Base-by-base conservation (phyloP, 352 stramenopile genomes). In the Globisporangium apiculatum region DNA sequence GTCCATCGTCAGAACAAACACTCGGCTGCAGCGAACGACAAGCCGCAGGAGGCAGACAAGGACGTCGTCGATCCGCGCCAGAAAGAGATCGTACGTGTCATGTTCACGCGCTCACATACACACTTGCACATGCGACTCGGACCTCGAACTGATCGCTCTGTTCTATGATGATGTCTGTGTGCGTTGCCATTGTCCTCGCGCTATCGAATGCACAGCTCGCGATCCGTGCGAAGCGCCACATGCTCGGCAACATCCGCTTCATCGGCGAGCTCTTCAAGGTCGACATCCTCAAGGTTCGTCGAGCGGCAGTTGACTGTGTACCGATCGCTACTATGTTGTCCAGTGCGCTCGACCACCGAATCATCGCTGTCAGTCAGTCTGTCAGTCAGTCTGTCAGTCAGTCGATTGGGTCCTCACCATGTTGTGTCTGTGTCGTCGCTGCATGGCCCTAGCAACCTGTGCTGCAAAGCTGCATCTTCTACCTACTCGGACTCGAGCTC, bases 161-260 rank as follows among this genome's bases (percentile, higher is more conserved):
- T 24, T 24, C 18, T 24, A 24, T 24, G 24, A 12, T 64, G 41
- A 37, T 36, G 2, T 43, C 45, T 54, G 12, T 54, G 12, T 47
- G 4, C n/a, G 12, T 47, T 17, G 42, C 12, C 42, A 47, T 15
- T 17, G 5, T 3, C 24, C 24, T 31, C 24, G 2, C 24, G 24
- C 24, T 31, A 3, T 31, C 24, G 24, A 31, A 31, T 2, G 41
- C 14, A 31, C 46, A 86, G 76, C 54, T 66, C 58, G 79, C 79
- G 17, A 82, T 85, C 50, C 73, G 79, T 37, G 69, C 73, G 11
- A 94, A 94, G 58, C 70, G 72, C 49, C 65, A 73, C 8, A 92
- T 95, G 86, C 68, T 95, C 14, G 86, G 86, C 24, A 95, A 94
- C 67, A 94, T 94, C 50, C 86, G 86, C 38, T 95, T 95, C 53